phyloP scores from a whole-genome alignment of 495 filamentous ascomycete species.

The Neurospora discreta region DNA sequence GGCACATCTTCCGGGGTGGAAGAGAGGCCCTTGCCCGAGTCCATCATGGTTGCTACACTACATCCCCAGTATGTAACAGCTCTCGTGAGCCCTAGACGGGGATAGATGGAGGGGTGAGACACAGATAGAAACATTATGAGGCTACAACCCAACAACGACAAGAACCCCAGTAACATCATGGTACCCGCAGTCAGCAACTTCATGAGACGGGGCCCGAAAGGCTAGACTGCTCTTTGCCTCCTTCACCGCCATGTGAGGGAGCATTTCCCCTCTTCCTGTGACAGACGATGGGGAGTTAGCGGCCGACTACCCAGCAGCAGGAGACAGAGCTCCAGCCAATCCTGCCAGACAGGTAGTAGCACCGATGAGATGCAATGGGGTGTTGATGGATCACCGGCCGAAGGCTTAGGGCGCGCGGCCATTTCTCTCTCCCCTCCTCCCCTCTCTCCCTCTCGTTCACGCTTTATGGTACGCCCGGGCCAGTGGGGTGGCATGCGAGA shows the following conservation, averaged over 20 bases:
- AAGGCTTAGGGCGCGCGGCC: background rate
- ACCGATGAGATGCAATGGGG: background rate
- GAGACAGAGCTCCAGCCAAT: background rate
- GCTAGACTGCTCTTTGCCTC: background rate
- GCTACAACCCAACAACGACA: background rate
- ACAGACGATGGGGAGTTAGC: background rate
- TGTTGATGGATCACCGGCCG: background rate
- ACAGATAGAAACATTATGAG: background rate
- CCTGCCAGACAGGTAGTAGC: background rate
- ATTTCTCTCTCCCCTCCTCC: background rate
- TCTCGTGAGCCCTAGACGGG: background rate
- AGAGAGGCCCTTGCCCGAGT: background rate
- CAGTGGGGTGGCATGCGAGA: background rate
- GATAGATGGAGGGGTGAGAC: background rate
- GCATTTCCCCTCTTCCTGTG: background rate
- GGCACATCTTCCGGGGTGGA: background rate
- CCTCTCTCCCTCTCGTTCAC: background rate
- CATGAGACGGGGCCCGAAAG: background rate
- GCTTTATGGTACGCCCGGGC: background rate
- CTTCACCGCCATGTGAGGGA: slow-evolving; percentile 14
- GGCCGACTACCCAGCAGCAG: background rate
- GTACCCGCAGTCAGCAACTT: background rate
- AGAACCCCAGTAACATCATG: background rate
- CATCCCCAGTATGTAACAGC: background rate
- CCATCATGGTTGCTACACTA: background rate